Percentiles rank a stretch among this genome's conserved stretches.
Evolutionary conservation across 768 basidiomycete species (phyloP).

Genomic region (Termitomyces titanicus): DNA sequence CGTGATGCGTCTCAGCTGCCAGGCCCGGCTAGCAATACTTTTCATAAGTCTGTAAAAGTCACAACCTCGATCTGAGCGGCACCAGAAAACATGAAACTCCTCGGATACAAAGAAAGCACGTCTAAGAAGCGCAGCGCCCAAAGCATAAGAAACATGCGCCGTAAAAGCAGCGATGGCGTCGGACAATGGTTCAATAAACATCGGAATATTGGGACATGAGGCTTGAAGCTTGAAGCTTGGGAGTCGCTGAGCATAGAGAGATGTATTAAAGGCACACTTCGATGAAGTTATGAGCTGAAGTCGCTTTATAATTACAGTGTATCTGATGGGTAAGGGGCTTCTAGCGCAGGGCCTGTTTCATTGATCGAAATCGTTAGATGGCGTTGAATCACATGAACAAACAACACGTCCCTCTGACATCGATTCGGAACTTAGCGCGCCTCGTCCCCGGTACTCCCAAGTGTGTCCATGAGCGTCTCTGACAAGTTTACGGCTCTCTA

Average conservation of each 20-base stretch:
- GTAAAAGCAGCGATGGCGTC: constrained; percentile 5
- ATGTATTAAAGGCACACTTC: background rate
- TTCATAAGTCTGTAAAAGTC: background rate
- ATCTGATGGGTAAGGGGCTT: constrained; percentile 7
- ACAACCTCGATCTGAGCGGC: background rate
- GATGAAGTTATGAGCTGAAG: background rate
- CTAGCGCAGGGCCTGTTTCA: constrained; percentile 10
- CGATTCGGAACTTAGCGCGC: background rate
- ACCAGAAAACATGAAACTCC: constrained; percentile 1
- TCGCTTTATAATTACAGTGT: background rate
- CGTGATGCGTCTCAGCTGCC: background rate
- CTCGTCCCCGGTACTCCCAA: too few relatives aligned
- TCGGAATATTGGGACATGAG: background rate
- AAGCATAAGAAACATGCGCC: constrained; percentile 6
- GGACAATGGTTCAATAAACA: background rate
- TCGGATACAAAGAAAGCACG: background rate
- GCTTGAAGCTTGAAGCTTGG: too few relatives aligned
- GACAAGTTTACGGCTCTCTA: constrained; percentile 13
- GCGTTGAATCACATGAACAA: constrained; percentile 6
- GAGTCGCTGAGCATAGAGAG: background rate
- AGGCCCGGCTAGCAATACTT: background rate
- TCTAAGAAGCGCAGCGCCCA: background rate
- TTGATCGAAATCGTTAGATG: background rate
- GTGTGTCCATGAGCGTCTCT: constrained; percentile 6
- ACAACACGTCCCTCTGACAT: constrained; percentile 10